A percentile compares a stretch with the other conserved stretches of the same genome.
Conservation (phyloP, 768 basidiomycete genomes). For the Punctularia strigosozonata region DNA sequence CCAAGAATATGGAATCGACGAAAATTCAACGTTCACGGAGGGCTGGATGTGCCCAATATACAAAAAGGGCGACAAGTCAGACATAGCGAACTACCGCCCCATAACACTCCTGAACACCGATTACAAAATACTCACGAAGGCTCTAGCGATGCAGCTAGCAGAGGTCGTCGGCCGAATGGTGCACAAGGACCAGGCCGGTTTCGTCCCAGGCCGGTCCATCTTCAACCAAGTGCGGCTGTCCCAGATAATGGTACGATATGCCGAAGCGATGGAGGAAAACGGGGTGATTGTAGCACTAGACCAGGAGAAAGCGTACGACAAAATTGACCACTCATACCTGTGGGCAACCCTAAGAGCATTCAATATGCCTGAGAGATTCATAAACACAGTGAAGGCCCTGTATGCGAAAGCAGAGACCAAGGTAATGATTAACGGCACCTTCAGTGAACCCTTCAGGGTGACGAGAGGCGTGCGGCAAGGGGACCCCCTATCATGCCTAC, state of each 20-base stretch:
- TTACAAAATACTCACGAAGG: constrained; percentile 11
- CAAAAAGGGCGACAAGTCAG: constrained; percentile 7
- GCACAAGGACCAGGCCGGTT: constrained; percentile 10
- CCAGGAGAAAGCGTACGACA: constrained; percentile 14
- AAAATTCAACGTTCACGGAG: background rate
- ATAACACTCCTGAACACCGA: constrained; percentile 12
- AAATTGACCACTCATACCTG: constrained; percentile 10
- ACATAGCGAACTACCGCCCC: constrained; percentile 11
- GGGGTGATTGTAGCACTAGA: constrained; percentile 9
- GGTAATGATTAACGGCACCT: constrained; percentile 21
- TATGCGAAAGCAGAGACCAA: constrained; percentile 14
- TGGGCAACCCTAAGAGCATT: constrained; percentile 4
- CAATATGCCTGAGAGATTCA: constrained; percentile 5
- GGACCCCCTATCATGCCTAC: constrained; percentile 20
- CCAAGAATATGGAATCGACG: background rate
- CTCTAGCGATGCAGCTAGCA: constrained; percentile 3
- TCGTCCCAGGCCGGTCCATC: constrained; percentile 8
- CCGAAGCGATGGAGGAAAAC: constrained; percentile 8
- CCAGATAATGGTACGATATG: constrained; percentile 4
- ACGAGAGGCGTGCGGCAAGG: constrained; percentile 25
- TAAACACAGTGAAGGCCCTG: constrained; percentile 6
- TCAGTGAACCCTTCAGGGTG: constrained; percentile 15
- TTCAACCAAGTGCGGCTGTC: constrained; percentile 9
- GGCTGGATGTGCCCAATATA: constrained; percentile 11
- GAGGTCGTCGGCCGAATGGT: constrained; percentile 1